Conservation (phyloP, 2,329 filamentous ascomycete species). For the Penicillium sp. region DNA sequence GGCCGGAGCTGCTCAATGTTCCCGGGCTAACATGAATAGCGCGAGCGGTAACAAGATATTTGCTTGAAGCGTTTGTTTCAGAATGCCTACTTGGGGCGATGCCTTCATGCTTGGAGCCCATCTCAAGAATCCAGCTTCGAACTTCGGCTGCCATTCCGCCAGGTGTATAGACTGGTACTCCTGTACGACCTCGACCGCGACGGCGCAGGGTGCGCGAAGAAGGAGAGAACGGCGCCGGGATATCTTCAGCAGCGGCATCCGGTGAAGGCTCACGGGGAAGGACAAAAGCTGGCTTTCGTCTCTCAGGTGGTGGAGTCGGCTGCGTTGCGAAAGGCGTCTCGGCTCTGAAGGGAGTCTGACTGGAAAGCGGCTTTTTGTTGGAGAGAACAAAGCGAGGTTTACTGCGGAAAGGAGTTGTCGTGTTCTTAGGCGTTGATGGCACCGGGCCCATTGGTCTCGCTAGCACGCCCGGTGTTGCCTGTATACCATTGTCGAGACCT, state of each 20-base stretch:
- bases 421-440: slow-evolving; percentile 15
- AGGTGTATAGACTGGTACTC: slow-evolving; percentile 29
- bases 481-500: slow-evolving; percentile 3
- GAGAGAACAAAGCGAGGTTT: slow-evolving; percentile 33
- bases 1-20: slow-evolving; percentile 24
- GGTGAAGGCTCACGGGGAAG: slow-evolving; percentile 39
- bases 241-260: slow-evolving; percentile 18
- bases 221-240: slow-evolving; percentile 37
- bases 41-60: slow-evolving; percentile 21
- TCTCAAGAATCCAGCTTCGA: slow-evolving; percentile 43
- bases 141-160: slow-evolving; percentile 43
- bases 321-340: slow-evolving; percentile 17
- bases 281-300: slow-evolving; percentile 37
- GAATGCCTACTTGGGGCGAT: neutral
- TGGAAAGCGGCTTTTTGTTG: slow-evolving; percentile 20
- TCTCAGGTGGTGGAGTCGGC: slow-evolving; percentile 14
- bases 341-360: slow-evolving; percentile 10
- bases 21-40: slow-evolving; percentile 17
- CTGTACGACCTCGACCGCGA: slow-evolving; percentile 26
- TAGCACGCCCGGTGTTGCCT: slow-evolving; percentile 6
- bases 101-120: slow-evolving; percentile 32
- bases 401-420: slow-evolving; percentile 24
- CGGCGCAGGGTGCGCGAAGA: slow-evolving; percentile 31
- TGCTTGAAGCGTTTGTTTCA: neutral
- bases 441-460: slow-evolving; percentile 4